A percentile compares a stretch with the other conserved stretches of the same genome.
phyloP scores from a whole-genome alignment of 2,329 filamentous ascomycete genomes.

The Cercospora sp. region DNA sequence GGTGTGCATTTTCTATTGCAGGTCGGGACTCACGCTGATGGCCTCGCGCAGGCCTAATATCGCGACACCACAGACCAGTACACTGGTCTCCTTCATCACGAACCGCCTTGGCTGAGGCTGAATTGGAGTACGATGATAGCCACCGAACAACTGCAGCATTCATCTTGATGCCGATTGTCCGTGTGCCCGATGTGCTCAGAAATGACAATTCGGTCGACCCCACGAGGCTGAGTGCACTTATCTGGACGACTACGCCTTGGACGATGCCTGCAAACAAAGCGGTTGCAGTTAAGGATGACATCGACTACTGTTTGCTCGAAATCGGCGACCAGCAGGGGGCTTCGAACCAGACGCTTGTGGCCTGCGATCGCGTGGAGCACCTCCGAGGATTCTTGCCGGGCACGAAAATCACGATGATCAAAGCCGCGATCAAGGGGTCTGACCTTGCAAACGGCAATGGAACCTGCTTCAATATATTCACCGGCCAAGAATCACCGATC shows the following conservation, averaged over 20 bases:
- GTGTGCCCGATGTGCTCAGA: conserved; percentile 48
- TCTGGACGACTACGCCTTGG: conserved; percentile 99
- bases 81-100: conserved; percentile 82
- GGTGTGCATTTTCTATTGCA: background rate
- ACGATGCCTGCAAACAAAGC: conserved; percentile 90
- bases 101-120: conserved; percentile 79
- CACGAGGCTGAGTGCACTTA: conserved; percentile 70
- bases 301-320: conserved; percentile 62
- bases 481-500: conserved; percentile 59
- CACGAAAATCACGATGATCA: conserved; percentile 48
- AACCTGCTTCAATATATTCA: conserved; percentile 36
- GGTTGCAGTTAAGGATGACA: conserved; percentile 74
- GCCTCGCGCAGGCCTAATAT: conserved; percentile 61
- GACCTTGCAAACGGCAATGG: conserved; percentile 56
- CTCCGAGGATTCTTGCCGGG: conserved; percentile 54
- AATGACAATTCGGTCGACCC: conserved; percentile 42
- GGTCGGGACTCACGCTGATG: background rate
- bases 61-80: conserved; percentile 77
- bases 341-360: conserved; percentile 63
- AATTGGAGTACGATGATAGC: conserved; percentile 78
- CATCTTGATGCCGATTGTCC: conserved; percentile 70
- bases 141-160: conserved; percentile 74
- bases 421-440: conserved; percentile 62
- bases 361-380: conserved; percentile 66
- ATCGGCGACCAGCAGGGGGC: conserved; percentile 1